phyloP scores from a whole-genome alignment of 2,329 filamentous ascomycete species.

The Podosphaera fusca region DNA sequence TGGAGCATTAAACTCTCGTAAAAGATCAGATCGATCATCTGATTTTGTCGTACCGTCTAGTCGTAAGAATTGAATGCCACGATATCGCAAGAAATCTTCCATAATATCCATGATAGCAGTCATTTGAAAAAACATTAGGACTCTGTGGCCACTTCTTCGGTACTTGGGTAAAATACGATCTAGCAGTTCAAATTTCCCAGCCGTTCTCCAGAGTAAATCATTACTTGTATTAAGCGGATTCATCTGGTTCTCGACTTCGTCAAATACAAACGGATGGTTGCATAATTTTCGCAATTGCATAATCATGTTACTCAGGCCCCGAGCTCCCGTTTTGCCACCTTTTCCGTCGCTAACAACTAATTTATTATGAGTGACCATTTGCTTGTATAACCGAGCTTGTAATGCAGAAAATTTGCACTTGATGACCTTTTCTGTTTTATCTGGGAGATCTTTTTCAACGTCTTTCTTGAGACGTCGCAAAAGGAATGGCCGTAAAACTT shows the following conservation, averaged over 20 bases:
- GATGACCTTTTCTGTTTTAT: slow-evolving; percentile 98
- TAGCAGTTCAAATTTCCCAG: slow-evolving; percentile 90
- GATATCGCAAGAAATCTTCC: slow-evolving; percentile 84
- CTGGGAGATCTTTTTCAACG: slow-evolving; percentile 93
- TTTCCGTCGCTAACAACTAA: slow-evolving; percentile 88
- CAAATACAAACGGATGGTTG: slow-evolving; percentile 97
- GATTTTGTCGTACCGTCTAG: slow-evolving; percentile 94
- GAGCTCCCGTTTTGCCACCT: slow-evolving; percentile 80
- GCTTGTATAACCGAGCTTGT: slow-evolving; percentile 85
- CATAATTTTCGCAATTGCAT: slow-evolving; percentile 98
- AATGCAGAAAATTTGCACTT: slow-evolving; percentile 96
- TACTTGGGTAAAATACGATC: slow-evolving; percentile 90
- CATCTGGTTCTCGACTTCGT: slow-evolving; percentile 94
- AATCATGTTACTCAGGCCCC: slow-evolving; percentile 96
- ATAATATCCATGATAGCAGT: slow-evolving; percentile 99
- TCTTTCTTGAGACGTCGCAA: slow-evolving; percentile 97
- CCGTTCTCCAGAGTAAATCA: slow-evolving; percentile 81
- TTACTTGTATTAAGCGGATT: slow-evolving; percentile 77
- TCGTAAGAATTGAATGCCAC: slow-evolving; percentile 67
- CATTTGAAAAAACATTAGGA: slow-evolving; percentile 99
- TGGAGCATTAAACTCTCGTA: slow-evolving; percentile 75
- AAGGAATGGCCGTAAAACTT: slow-evolving; percentile 90
- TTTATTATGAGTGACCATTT: slow-evolving; percentile 88
- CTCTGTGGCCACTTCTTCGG: slow-evolving; percentile 69
- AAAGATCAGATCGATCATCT: slow-evolving; percentile 79